Percentiles rank a stretch among this genome's conserved stretches.
Evolutionary conservation across 495 filamentous ascomycete species (phyloP).

Genomic region (Oleoguttula mirabilis): DNA sequence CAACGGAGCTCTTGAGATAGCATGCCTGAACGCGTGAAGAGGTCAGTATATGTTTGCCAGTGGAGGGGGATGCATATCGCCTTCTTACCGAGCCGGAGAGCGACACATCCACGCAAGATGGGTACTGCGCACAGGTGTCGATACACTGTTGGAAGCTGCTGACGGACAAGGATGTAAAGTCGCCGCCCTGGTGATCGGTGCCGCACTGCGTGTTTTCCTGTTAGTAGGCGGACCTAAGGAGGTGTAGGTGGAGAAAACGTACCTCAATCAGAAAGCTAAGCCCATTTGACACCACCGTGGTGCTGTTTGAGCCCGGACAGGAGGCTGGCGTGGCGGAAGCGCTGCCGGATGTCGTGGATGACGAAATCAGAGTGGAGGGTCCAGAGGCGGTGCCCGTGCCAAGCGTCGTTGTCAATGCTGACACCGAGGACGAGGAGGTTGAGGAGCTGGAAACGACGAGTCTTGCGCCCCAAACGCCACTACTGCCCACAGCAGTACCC

Average conservation of each 20-base stretch:
- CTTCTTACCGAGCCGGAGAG: background rate
- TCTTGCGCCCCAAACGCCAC: background rate
- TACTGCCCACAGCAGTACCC: background rate
- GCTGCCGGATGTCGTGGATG: too few species aligned
- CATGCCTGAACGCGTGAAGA: too few species aligned
- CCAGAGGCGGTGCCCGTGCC: too few species aligned
- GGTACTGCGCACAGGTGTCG: slow-evolving; percentile 2
- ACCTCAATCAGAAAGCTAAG: slow-evolving; percentile 4
- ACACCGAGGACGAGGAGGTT: background rate
- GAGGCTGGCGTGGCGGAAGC: background rate
- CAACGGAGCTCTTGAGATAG: slow-evolving; percentile 18
- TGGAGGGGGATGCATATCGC: too few species aligned
- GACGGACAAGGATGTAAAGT: background rate
- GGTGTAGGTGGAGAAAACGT: too few species aligned
- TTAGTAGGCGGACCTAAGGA: too few species aligned
- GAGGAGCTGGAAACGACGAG: background rate
- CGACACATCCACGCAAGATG: slow-evolving; percentile 3
- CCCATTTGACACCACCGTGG: slow-evolving; percentile 5
- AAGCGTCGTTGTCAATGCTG: too few species aligned
- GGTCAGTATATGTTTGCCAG: too few species aligned
- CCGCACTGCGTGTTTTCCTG: too few species aligned
- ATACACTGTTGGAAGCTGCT: slow-evolving; percentile 6
- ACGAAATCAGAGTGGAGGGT: too few species aligned
- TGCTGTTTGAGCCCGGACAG: slow-evolving; percentile 5
- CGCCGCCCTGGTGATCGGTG: slow-evolving; percentile 1